Conservation (phyloP, 768 basidiomycete species). For the Russula ochroleuca region DNA sequence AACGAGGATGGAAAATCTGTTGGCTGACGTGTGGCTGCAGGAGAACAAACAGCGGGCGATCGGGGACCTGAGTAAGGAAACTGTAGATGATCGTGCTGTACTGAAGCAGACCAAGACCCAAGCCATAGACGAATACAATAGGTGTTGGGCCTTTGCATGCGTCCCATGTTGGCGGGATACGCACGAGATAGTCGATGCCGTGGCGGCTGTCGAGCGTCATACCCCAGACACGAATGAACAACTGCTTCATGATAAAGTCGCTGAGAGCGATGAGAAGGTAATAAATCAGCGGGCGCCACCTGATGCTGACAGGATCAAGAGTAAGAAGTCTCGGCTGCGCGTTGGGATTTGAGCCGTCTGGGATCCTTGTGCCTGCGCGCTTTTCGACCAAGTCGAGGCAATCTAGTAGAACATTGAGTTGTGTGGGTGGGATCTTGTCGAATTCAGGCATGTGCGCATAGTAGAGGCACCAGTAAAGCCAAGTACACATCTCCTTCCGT, state of each 20-base stretch:
- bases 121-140: slow-evolving; percentile 81
- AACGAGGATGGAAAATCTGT: slow-evolving; percentile 71
- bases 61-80: slow-evolving; percentile 51
- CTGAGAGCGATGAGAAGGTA: slow-evolving; percentile 49
- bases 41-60: slow-evolving; percentile 71
- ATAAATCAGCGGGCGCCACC: slow-evolving; percentile 62
- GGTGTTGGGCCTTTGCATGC: slow-evolving; percentile 55
- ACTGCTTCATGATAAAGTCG: slow-evolving; percentile 47
- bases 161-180: slow-evolving; percentile 66
- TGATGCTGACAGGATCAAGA: slow-evolving; percentile 68
- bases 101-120: slow-evolving; percentile 77
- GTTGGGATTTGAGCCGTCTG: slow-evolving; percentile 52
- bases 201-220: slow-evolving; percentile 48
- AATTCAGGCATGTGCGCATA: slow-evolving; percentile 56
- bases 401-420: slow-evolving; percentile 51
- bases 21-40: slow-evolving; percentile 87
- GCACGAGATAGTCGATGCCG: slow-evolving; percentile 78
- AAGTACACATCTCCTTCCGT: slow-evolving; percentile 57
- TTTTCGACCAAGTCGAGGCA: slow-evolving; percentile 62
- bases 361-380: slow-evolving; percentile 61
- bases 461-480: slow-evolving; percentile 84
- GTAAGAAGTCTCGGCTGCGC: slow-evolving; percentile 63
- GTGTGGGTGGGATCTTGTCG: slow-evolving; percentile 44
- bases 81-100: slow-evolving; percentile 59
- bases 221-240: slow-evolving; percentile 42